Conservation (phyloP, 768 basidiomycete species). For the Collybiopsis luxurians region DNA sequence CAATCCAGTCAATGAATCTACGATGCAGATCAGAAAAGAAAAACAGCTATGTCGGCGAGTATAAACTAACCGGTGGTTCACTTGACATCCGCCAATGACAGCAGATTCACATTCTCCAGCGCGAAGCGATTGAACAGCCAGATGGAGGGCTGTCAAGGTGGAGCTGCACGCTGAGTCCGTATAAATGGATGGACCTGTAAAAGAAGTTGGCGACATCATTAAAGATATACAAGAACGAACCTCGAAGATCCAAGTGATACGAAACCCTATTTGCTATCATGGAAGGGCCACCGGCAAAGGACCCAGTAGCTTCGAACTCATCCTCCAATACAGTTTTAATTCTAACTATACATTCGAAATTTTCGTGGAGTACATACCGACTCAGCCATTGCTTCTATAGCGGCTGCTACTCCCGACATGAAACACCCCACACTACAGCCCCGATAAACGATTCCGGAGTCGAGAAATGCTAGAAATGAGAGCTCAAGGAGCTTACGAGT, state of each 20-base stretch:
- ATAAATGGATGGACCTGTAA: conserved; percentile 41
- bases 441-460: conserved; percentile 40
- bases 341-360: no score
- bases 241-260: conserved; percentile 36
- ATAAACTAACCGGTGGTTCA: conserved; percentile 33
- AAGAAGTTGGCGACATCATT: no score
- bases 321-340: conserved; percentile 22
- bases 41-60: not conserved
- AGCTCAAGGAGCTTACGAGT: conserved; percentile 28
- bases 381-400: conserved; percentile 23
- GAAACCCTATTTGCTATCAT: conserved; percentile 41
- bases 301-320: conserved; percentile 28
- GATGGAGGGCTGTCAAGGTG: conserved; percentile 41
- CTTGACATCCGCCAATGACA: conserved; percentile 41
- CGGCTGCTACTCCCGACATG: conserved; percentile 27
- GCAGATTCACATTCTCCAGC: conserved; percentile 46
- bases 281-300: conserved; percentile 29
- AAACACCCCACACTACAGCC: conserved; percentile 34
- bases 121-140: conserved; percentile 42
- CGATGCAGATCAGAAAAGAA: conserved; percentile 21
- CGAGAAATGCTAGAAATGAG: conserved; percentile 32
- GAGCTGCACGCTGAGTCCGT: conserved; percentile 47
- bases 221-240: not conserved
- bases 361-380: conserved; percentile 20
- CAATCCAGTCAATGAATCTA: not conserved